Base-by-base conservation (phyloP, 352 stramenopile species). In the Pythium guiyangense region DNA sequence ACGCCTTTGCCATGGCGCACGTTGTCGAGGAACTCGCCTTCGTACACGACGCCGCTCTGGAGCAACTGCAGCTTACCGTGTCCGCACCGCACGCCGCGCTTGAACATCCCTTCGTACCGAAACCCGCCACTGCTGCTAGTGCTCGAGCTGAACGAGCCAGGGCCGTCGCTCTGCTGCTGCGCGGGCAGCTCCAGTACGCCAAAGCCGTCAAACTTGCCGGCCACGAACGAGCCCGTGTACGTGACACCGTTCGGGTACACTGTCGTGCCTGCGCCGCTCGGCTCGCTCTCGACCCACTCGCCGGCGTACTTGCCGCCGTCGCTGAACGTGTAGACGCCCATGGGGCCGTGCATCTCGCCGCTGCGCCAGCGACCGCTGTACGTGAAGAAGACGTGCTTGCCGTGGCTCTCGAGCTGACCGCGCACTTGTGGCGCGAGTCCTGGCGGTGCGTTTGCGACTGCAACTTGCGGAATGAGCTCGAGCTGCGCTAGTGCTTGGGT, bases 301-400 rank as follows among this genome's bases (percentile, higher is more conserved):
- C 80, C 78, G 8, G 67, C 63, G 64, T 89, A 88, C 54, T 81
- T 88, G 45, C 80, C 80, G 5, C 78, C 78, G 52, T 91, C 80
- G 10, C 76, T 77, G 55, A 87, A 91, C 29, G 72, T 69, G 57
- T 88, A 91, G 12, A 89, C 74, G 26, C 80, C 80, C 51, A 89
- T 64, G 15, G 64, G 52, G 12, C 78, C 66, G 8, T 83, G 74
- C 78, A 91, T 91, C 63, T 86, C 70, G 25, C 80, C 80, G 22
- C 71, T 50, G 59, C 83, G 85, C 80, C 80, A 91, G 26, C 73
- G 74, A 5, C 80, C 80, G 10, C 77, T 82, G 65, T 89, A 91
- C 20, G 63, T 78, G 58, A 86, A 79, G 60, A 81, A 91, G 0
- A 27, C 27, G 57, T 91, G 80, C 39, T 85, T 87, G 5, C 78